Percentiles rank a stretch among this genome's conserved stretches.
Evolutionary conservation across 176 grass and related monocot species (phyloP).

Genomic region (Secale cereale): DNA sequence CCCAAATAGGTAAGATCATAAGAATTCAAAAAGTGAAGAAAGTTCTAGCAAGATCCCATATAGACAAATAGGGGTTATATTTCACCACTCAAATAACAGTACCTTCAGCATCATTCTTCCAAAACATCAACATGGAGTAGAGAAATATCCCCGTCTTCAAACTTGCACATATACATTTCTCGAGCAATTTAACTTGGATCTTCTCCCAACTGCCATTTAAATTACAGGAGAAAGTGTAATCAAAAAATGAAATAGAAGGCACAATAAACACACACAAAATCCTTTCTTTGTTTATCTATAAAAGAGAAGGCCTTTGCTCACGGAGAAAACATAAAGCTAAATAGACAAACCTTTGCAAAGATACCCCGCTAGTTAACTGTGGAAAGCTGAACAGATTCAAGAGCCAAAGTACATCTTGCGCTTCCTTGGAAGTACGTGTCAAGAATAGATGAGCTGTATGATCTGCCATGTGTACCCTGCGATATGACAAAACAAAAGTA

Average conservation of each 20-base stretch:
- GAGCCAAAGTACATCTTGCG: constrained; percentile 62
- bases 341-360: constrained; percentile 68
- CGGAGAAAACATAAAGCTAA: constrained; percentile 15
- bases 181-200: constrained; percentile 81
- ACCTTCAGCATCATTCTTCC: constrained; percentile 69
- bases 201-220: constrained; percentile 98
- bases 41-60: constrained; percentile 8
- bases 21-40: background rate
- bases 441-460: constrained; percentile 72
- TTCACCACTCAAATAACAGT: constrained; percentile 20
- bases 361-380: constrained; percentile 32
- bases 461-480: constrained; percentile 66
- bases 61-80: background rate
- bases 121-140: constrained; percentile 78
- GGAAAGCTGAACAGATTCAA: constrained; percentile 45
- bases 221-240: constrained; percentile 43
- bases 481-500: constrained; percentile 32
- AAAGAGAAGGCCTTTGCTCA: background rate
- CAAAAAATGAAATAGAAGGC: constrained; percentile 18
- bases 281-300: background rate
- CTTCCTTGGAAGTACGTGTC: constrained; percentile 59
- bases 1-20: background rate
- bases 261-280: background rate
- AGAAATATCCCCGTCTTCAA: constrained; percentile 68
- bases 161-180: constrained; percentile 56